Percentiles rank a stretch among this genome's conserved stretches.
Evolutionary conservation across 2,329 filamentous ascomycete genomes (phyloP).

Genomic region (Colletotrichum theobromicola): DNA sequence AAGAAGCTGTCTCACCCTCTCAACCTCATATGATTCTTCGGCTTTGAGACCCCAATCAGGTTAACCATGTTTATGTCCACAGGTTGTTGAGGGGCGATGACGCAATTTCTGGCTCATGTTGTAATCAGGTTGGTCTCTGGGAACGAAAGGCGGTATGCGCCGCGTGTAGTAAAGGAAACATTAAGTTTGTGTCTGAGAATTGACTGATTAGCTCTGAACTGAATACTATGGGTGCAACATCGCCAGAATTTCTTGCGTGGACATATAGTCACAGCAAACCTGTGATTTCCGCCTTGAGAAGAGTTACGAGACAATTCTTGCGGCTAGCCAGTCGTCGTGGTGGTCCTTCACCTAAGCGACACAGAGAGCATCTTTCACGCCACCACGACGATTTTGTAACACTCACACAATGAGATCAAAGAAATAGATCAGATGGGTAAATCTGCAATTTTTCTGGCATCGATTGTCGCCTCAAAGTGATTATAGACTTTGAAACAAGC

Average conservation of each 20-base stretch:
- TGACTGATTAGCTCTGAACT: too few species aligned
- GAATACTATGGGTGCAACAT: too few species aligned
- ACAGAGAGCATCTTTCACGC: neutral
- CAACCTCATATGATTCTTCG: neutral
- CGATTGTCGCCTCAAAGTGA: neutral
- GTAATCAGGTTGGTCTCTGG: neutral
- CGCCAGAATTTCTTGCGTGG: too few species aligned
- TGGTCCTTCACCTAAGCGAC: too few species aligned
- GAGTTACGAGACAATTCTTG: too few species aligned
- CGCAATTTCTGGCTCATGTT: neutral
- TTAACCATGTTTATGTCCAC: neutral
- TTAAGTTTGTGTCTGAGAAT: too few species aligned
- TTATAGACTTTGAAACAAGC: neutral
- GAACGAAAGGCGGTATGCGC: too few species aligned
- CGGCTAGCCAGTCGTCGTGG: too few species aligned
- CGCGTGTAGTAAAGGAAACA: too few species aligned
- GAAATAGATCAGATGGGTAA: neutral
- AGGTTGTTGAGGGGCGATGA: neutral
- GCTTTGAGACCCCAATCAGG: neutral
- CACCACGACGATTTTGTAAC: neutral
- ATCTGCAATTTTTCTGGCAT: neutral
- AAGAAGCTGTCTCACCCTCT: neutral
- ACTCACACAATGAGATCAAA: neutral
- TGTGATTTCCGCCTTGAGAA: too few species aligned
- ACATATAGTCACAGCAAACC: too few species aligned